These are phyloP conservation scores for Lepidium aucheri DNA, from an alignment of 345 rosid genomes.

Conservation along the genomic window DNA sequence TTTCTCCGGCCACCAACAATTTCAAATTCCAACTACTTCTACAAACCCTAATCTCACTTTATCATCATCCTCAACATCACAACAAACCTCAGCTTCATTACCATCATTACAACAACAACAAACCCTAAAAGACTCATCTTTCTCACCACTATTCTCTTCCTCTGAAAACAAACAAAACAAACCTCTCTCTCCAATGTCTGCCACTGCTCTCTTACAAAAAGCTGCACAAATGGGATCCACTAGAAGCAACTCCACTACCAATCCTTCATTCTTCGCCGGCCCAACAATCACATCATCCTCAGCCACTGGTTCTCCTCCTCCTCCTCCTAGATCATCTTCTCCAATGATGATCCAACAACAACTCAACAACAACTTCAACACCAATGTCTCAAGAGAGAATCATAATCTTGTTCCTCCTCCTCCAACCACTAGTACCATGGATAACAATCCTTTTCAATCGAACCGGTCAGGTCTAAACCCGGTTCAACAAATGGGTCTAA, in stretches of 20 bases:
- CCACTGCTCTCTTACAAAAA: slow-evolving; percentile 87
- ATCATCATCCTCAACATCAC: slow-evolving; percentile 37
- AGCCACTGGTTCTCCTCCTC: slow-evolving; percentile 33
- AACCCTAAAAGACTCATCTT: slow-evolving; percentile 23
- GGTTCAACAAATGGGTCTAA: slow-evolving; percentile 39
- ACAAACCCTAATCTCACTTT: slow-evolving; percentile 40
- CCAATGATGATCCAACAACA: slow-evolving; percentile 27
- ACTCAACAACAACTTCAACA: slow-evolving; percentile 23
- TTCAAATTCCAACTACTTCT: slow-evolving; percentile 23
- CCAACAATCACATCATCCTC: slow-evolving; percentile 38
- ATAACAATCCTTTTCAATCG: slow-evolving; percentile 2
- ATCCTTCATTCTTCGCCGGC: slow-evolving; percentile 36
- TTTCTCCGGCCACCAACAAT: slow-evolving; percentile 37
- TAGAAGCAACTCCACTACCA: slow-evolving; percentile 44
- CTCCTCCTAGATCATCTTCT: slow-evolving; percentile 21
- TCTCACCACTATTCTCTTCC: slow-evolving; percentile 28
- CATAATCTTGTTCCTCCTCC: slow-evolving; percentile 28
- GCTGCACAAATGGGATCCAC: slow-evolving; percentile 96
- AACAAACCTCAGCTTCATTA: slow-evolving; percentile 14
- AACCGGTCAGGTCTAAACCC: slow-evolving; percentile 29
- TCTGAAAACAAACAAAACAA: slow-evolving; percentile 34
- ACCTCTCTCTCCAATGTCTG: slow-evolving; percentile 59
- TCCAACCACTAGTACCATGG: slow-evolving; percentile 8
- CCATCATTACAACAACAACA: slow-evolving; percentile 20
- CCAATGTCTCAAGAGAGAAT: slow-evolving; percentile 15